Percentiles rank a stretch among this genome's conserved stretches.
Evolutionary conservation across 163 green algal genomes (phyloP).

Genomic region (Smithsoniella earleae): DNA sequence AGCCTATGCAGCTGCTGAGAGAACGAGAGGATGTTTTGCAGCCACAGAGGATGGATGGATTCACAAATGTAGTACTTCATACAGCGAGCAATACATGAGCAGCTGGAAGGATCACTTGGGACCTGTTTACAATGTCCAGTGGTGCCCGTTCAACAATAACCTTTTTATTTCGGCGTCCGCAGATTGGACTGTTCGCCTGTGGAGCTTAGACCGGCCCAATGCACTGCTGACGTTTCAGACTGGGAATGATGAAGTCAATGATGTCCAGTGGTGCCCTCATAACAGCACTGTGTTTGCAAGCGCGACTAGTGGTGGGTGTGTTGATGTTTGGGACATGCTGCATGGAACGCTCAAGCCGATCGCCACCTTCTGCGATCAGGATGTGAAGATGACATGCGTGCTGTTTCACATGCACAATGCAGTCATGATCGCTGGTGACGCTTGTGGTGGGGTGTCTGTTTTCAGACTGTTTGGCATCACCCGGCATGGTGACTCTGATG

Average conservation of each 20-base stretch:
- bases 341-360: slow-evolving; percentile 60
- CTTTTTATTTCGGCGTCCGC: slow-evolving; percentile 62
- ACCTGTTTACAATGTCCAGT: slow-evolving; percentile 70
- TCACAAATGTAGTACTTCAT: slow-evolving; percentile 71
- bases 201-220: slow-evolving; percentile 54
- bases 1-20: too few species aligned
- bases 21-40: slow-evolving; percentile 32
- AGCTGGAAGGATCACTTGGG: slow-evolving; percentile 69
- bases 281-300: slow-evolving; percentile 69
- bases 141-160: slow-evolving; percentile 58
- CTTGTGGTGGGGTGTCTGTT: slow-evolving; percentile 42
- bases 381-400: slow-evolving; percentile 48
- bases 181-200: slow-evolving; percentile 63
- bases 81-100: slow-evolving; percentile 72
- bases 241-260: slow-evolving; percentile 52
- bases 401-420: slow-evolving; percentile 48
- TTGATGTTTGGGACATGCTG: slow-evolving; percentile 73
- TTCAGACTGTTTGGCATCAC: slow-evolving; percentile 46
- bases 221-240: slow-evolving; percentile 54
- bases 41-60: slow-evolving; percentile 79
- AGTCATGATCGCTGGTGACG: slow-evolving; percentile 47
- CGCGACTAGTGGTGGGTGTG: slow-evolving; percentile 50
- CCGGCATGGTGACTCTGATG: slow-evolving; percentile 40
- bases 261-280: slow-evolving; percentile 68
- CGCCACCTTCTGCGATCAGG: slow-evolving; percentile 37